Base-by-base conservation (phyloP, 768 basidiomycete genomes). In the Paxillus ammoniavirescens region DNA sequence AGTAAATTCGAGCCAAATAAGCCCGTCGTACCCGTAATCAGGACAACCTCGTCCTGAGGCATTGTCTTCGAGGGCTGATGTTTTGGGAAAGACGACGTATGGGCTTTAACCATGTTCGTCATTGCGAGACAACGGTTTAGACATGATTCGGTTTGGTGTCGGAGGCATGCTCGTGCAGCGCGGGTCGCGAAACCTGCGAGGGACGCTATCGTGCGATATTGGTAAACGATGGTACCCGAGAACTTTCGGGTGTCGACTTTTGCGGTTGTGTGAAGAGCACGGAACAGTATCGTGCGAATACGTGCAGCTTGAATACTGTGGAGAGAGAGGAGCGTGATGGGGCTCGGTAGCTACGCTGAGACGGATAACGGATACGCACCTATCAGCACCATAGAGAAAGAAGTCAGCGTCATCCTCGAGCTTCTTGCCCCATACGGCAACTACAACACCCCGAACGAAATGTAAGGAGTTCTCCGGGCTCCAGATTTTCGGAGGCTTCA, bases 291-390 rank as follows among this genome's bases (percentile, higher is more conserved):
- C 46, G 75, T 72, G 3, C 75, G 72, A 28, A 77, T 74, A 61
- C 70, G 73, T 0, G 73, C 76, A 17, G 72, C 72, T 56, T 73
- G 69, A 5, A 77, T 45, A 49, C 79, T 79, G 45, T 0, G 8
- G 10, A 50, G 4, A 2, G 49, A 40, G 5, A 40, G 3, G 35
- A 30, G 43, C 12, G 47, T 14, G 1, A 9, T 17, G 35, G 9
- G 17, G 6, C 17, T 40, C 17, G 38, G n/a, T 18, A 9, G 9
- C 33, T 12, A 33, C 13, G 23, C 1, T 8, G 17, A 48, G 5
- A 30, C 0, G 33, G 41, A 35, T 9, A 9, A 44, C 40, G n/a
- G 28, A 12, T 1, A 2, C 48, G 23, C 43, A 59, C 62, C 56
- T 50, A 23, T 64, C 47, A 14, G 2, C 45, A 23, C 55, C 63